Evolutionary conservation across 2,329 filamentous ascomycete genomes (phyloP), one percentile per base, ranked within the genome.

Genomic region (Monilinia fructicola): DNA sequence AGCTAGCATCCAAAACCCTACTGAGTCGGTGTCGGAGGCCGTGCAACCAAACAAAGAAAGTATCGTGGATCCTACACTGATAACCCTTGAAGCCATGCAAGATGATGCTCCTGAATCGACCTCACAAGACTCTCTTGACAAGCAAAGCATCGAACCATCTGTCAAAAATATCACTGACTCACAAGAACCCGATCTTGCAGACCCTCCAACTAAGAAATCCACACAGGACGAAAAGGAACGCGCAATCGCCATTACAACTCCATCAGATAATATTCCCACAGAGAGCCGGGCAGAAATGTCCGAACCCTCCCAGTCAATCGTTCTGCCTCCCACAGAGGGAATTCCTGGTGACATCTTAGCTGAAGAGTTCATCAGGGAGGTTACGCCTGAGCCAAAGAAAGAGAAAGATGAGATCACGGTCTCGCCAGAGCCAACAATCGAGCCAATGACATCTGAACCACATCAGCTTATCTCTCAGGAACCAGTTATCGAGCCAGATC

Each of bases 211-310:
- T 3, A 68, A 67, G 44, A 67, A 67, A n/a, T 65, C 69, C 4
- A 69, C 69, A 50, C 71, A 72, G 46, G 68, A 68, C 35, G 70
- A 72, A 60, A 70, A 70, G 50, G 67, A 67, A n/a, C 54, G 61
- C 54, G 68, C 67, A 54, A 61, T 56, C 21, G 56, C 59, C 5
- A 9, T 64, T 21, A 59, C 64, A n/a, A 60, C 64, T 26, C 61
- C 67, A n/a, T 35, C 52, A 2, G 64, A 67, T 48, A 59, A 58
- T 35, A 28, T 38, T 31, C 10, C 21, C 11, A 26, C n/a, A 14
- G 28, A 26, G 4, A 58, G n/a, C 18, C 52, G 21, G 10, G 16
- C 46, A 12, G 38, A 60, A 50, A 54, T 61, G 21, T 14, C 35
- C 18, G 42, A 53, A 18, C 10, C 44, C 40, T 26, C 63, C 18